Percentiles rank a stretch among this genome's conserved stretches.
phyloP scores from a whole-genome alignment of 805 yeast genomes.

The Ogataea polymorpha region DNA sequence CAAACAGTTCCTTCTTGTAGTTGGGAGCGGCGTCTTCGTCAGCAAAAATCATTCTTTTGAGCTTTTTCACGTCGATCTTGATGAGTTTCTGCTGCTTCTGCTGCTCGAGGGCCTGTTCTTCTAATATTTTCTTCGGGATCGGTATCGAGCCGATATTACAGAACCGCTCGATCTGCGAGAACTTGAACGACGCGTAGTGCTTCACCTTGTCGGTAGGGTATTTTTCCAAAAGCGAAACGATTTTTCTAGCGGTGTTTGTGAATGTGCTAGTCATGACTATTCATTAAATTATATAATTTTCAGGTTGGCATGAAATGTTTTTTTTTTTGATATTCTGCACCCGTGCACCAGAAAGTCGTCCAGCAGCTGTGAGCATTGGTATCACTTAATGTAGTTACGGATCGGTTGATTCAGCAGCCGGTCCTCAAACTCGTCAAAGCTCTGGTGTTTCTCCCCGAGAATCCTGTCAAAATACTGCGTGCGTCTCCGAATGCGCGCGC shows the following conservation, averaged over 20 bases:
- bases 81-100: slow-evolving; percentile 37
- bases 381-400: slow-evolving; percentile 1
- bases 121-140: slow-evolving; percentile 36
- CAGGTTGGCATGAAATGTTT: slow-evolving; percentile 5
- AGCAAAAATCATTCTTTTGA: slow-evolving; percentile 38
- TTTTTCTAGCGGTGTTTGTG: slow-evolving; percentile 41
- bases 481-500: slow-evolving; percentile 13
- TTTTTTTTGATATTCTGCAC: background rate
- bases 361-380: background rate
- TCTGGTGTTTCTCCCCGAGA: slow-evolving; percentile 2
- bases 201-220: slow-evolving; percentile 68
- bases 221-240: slow-evolving; percentile 55
- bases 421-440: slow-evolving; percentile 12
- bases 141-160: slow-evolving; percentile 49
- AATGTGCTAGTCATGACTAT: slow-evolving; percentile 7
- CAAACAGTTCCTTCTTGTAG: slow-evolving; percentile 47
- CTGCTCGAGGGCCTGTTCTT: slow-evolving; percentile 29
- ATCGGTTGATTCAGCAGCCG: slow-evolving; percentile 10
- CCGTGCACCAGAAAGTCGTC: slow-evolving; percentile 3
- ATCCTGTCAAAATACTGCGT: slow-evolving; percentile 4
- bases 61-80: slow-evolving; percentile 33
- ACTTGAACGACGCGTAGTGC: slow-evolving; percentile 69
- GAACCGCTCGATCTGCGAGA: slow-evolving; percentile 57
- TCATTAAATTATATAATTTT: slow-evolving; percentile 4
- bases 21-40: slow-evolving; percentile 36